A percentile compares a stretch with the other conserved stretches of the same genome.
phyloP scores from a whole-genome alignment of 306 rosid genomes.

The Delonix regia region DNA sequence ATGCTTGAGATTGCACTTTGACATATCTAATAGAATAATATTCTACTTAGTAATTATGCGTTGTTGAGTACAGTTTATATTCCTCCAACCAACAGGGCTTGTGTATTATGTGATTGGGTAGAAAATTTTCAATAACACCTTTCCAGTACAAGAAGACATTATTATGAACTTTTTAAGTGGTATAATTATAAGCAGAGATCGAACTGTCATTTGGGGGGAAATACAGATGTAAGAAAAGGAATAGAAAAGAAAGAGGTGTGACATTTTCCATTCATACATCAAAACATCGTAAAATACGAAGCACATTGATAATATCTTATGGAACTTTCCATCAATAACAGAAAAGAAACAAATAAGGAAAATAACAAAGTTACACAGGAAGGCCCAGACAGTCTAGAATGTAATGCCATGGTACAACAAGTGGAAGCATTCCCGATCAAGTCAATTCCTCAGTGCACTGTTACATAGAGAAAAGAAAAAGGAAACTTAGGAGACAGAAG shows the following conservation, averaged over 20 bases:
- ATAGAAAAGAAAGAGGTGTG: slow-evolving; percentile 21
- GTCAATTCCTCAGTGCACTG: slow-evolving; percentile 60
- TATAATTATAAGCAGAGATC: neutral
- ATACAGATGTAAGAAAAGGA: slow-evolving; percentile 11
- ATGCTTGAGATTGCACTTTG: slow-evolving; percentile 9
- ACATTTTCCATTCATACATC: slow-evolving; percentile 18
- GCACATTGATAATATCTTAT: slow-evolving; percentile 18
- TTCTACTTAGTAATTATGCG: neutral
- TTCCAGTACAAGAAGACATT: neutral
- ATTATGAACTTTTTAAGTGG: neutral
- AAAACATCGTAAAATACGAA: slow-evolving; percentile 30
- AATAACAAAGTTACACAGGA: slow-evolving; percentile 7
- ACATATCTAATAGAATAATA: slow-evolving; percentile 19
- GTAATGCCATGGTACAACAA: slow-evolving; percentile 28
- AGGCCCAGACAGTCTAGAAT: slow-evolving; percentile 31
- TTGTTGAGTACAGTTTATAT: slow-evolving; percentile 4
- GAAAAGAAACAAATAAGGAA: neutral
- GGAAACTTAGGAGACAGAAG: neutral
- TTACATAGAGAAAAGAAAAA: slow-evolving; percentile 24
- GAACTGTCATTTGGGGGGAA: neutral
- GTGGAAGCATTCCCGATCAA: slow-evolving; percentile 34
- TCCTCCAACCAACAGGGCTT: slow-evolving; percentile 11
- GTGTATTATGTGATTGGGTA: slow-evolving; percentile 13
- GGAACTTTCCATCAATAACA: slow-evolving; percentile 30
- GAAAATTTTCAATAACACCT: neutral